These are phyloP conservation scores for Saccharomyces paradoxus DNA, from an alignment of 805 yeast genomes.

Conservation along the genomic window DNA sequence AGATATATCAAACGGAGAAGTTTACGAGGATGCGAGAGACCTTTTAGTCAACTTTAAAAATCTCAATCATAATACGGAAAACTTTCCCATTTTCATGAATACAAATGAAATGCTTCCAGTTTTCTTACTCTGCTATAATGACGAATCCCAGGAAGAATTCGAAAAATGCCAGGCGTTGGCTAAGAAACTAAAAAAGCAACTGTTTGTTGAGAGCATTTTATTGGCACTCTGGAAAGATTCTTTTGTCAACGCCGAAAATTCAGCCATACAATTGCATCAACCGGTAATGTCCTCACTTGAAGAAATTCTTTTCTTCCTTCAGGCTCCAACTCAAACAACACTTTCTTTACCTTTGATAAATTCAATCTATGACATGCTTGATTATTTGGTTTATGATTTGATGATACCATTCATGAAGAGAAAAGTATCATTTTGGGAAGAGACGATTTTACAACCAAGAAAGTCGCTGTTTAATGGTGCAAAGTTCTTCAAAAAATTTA, in stretches of 20 bases:
- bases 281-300: conserved; percentile 25
- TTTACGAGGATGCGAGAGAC: conserved; percentile 47
- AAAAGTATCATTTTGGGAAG: conserved; percentile 78
- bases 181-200: conserved; percentile 35
- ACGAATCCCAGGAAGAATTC: conserved; percentile 36
- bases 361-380: conserved; percentile 21
- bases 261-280: conserved; percentile 19
- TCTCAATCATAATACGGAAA: conserved; percentile 38
- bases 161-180: conserved; percentile 35
- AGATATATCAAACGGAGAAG: conserved; percentile 31
- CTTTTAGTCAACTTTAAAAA: conserved; percentile 47
- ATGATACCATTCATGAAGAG: conserved; percentile 76
- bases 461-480: conserved; percentile 63
- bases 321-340: conserved; percentile 4
- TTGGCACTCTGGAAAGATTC: conserved; percentile 23
- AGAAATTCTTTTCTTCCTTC: conserved; percentile 15
- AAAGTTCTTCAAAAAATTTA: conserved; percentile 45
- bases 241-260: conserved; percentile 2
- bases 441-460: conserved; percentile 66
- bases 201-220: conserved; percentile 31
- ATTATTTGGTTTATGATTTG: conserved; percentile 16
- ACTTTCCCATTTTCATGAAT: conserved; percentile 46
- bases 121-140: conserved; percentile 44
- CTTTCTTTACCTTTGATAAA: conserved; percentile 19
- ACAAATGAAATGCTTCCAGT: conserved; percentile 52